Percentiles rank a stretch among this genome's conserved stretches.
Conservation (phyloP, 2,329 filamentous ascomycete genomes). For the Coleophoma crateriformis region DNA sequence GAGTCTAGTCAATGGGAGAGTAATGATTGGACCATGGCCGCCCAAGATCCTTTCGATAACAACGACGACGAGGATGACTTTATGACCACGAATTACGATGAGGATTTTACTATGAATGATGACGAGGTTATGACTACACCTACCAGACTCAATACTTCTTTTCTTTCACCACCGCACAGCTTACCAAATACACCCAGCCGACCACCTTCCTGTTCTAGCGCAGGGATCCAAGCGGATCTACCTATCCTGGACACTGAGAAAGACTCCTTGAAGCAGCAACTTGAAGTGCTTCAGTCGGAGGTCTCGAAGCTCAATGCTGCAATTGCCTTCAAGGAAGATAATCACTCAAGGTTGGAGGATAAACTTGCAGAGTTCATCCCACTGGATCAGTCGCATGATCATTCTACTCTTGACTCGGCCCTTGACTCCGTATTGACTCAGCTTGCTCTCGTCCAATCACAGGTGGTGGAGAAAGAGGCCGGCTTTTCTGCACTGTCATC, state of each 20-base stretch:
- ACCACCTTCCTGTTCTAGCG: not conserved
- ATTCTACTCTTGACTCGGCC: constrained; percentile 20
- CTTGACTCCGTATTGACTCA: constrained; percentile 24
- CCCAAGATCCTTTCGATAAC: constrained; percentile 35
- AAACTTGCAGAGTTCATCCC: constrained; percentile 23
- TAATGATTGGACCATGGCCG: constrained; percentile 44
- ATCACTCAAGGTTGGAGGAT: constrained; percentile 16
- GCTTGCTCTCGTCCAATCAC: constrained; percentile 24
- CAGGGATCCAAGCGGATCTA: constrained; percentile 13
- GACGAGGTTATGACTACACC: constrained; percentile 22
- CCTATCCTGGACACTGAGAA: constrained; percentile 15
- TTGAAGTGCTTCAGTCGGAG: constrained; percentile 17
- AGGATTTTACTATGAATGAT: constrained; percentile 12
- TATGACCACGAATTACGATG: constrained; percentile 27
- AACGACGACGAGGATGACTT: constrained; percentile 30
- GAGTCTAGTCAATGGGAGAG: constrained; percentile 10
- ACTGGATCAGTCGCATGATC: constrained; percentile 15
- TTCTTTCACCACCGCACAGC: constrained; percentile 24
- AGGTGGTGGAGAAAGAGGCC: constrained; percentile 30
- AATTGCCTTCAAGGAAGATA: constrained; percentile 19
- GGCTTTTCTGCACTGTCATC: constrained; percentile 41
- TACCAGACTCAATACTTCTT: constrained; percentile 19
- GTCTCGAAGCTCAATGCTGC: constrained; percentile 17
- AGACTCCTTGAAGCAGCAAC: constrained; percentile 15
- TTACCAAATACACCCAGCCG: constrained; percentile 22